Evolutionary conservation across 768 basidiomycete genomes (phyloP), one percentile per base, ranked within the genome.

Genomic region (Boletus bicolor): DNA sequence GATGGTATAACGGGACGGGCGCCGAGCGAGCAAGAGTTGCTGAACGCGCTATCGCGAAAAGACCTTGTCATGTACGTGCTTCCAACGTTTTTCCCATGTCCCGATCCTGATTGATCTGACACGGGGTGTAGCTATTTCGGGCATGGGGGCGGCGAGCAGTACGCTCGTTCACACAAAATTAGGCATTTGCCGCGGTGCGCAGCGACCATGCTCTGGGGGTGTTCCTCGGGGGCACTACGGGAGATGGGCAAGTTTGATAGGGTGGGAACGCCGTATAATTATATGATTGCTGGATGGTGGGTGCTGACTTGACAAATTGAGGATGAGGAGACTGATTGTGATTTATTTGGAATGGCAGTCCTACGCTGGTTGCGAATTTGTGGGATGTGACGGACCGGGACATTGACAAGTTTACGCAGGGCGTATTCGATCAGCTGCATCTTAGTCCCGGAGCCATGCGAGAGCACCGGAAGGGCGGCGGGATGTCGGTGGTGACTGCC

Each of bases 321-420:
- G 15, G 48, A 41, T 34, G 35, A 32, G 37, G 36, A 0, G 0
- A 3, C 54, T 63, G 28, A 59, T 44, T 14, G 15, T 12, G 39
- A 51, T 56, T 8, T 11, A 51, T 37, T 39, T 44, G 15, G 38
- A 30, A 48, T 38, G 57, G 49, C 57, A 94, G 96, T 58, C 96
- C 97, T 17, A 89, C 93, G 1, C 78, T 98, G 34, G 84, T 98
- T 12, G 97, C 92, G 0, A 98, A 96, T 65, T 76, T 98, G 5
- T 99, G 97, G 97, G 97, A 98, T 65, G 97, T 98, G 8, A 98
- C 96, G 0, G 97, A 99, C 75, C 82, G 87, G 44, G 97, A 99
- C 67, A 96, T 98, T 64, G 96, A 99, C 77, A 90, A 90, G 62
- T 85, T 97, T 59, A 88, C 94, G 2, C 83, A 87, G 58, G 76